phyloP scores from a whole-genome alignment of 2,329 filamentous ascomycete genomes.

The Aspergillus eucalypticola region DNA sequence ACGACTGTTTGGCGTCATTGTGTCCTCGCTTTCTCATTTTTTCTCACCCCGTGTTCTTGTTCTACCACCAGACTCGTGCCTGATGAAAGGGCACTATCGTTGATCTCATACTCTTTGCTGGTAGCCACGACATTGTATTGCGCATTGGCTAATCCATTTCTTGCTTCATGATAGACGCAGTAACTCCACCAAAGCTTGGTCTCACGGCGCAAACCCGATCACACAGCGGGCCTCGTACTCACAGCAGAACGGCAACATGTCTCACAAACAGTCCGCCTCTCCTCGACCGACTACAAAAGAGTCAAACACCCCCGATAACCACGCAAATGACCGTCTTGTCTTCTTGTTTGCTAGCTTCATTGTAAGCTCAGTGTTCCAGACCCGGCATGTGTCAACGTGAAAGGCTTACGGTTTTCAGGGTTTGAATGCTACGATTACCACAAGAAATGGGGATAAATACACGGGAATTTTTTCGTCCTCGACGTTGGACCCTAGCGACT shows the following conservation, averaged over 20 bases:
- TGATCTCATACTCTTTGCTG: background rate
- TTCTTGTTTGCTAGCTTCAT: slow-evolving; percentile 61
- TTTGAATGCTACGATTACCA: slow-evolving; percentile 55
- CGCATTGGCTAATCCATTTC: slow-evolving; percentile 24
- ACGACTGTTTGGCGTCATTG: background rate
- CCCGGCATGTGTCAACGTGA: background rate
- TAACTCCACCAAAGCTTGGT: slow-evolving; percentile 62
- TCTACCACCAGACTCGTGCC: background rate
- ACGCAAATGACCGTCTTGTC: slow-evolving; percentile 61
- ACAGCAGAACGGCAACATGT: slow-evolving; percentile 57
- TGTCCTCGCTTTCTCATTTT: background rate
- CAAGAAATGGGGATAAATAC: slow-evolving; percentile 62
- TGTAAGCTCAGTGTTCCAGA: slow-evolving; percentile 46
- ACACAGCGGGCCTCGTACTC: slow-evolving; percentile 55
- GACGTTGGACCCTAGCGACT: slow-evolving; percentile 53
- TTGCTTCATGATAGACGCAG: slow-evolving; percentile 45
- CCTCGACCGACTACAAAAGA: slow-evolving; percentile 49
- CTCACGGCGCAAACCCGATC: slow-evolving; percentile 61
- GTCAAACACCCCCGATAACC: slow-evolving; percentile 55
- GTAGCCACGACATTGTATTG: background rate
- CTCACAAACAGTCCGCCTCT: slow-evolving; percentile 43
- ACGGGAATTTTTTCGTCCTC: slow-evolving; percentile 62
- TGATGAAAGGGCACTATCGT: background rate
- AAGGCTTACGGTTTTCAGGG: slow-evolving; percentile 49
- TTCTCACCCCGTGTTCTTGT: background rate